Conservation (phyloP, 2,329 filamentous ascomycete species). For the Aaosphaeria arxii region DNA sequence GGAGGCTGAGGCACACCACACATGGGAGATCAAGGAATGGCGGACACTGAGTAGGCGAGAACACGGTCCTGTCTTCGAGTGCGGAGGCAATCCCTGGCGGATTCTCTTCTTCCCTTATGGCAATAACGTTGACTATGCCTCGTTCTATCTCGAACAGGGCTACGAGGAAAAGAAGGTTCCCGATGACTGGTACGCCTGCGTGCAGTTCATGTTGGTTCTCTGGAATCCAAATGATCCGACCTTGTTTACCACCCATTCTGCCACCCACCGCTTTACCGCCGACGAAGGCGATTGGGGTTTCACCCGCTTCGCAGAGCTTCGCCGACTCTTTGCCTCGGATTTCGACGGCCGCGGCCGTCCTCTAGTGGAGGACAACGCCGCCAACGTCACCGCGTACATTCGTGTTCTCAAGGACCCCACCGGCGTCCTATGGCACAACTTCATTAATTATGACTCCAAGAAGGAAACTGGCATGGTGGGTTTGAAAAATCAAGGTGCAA, state of each 20-base stretch:
- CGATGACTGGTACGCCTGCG: conserved; percentile 94
- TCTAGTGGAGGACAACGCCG: conserved; percentile 72
- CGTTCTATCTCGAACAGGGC: conserved; percentile 94
- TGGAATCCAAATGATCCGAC: conserved; percentile 94
- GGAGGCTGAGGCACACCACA: conserved; percentile 70
- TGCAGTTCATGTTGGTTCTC: conserved; percentile 89
- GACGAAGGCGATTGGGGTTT: conserved; percentile 99
- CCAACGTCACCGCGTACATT: conserved; percentile 80
- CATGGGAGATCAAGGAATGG: conserved; percentile 89
- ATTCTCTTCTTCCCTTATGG: conserved; percentile 93
- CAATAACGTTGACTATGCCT: conserved; percentile 90
- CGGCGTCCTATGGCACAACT: conserved; percentile 87
- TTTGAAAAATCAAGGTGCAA: conserved; percentile 90
- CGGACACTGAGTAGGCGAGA: conserved; percentile 71
- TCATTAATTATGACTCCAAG: conserved; percentile 96
- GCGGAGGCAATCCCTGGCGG: conserved; percentile 87
- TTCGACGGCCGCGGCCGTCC: conserved; percentile 71
- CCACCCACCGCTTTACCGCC: conserved; percentile 93
- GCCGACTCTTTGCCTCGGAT: conserved; percentile 74
- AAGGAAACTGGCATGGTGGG: conserved; percentile 97
- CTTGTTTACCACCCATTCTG: conserved; percentile 70
- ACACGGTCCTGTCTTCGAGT: conserved; percentile 84
- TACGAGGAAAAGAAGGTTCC: conserved; percentile 72
- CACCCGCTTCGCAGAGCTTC: conserved; percentile 88
- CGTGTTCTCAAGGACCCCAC: conserved; percentile 83